Percentiles rank a stretch among this genome's conserved stretches.
Evolutionary conservation across 75 land plant genomes (phyloP).

Genomic region (Sequoiadendron giganteum): DNA sequence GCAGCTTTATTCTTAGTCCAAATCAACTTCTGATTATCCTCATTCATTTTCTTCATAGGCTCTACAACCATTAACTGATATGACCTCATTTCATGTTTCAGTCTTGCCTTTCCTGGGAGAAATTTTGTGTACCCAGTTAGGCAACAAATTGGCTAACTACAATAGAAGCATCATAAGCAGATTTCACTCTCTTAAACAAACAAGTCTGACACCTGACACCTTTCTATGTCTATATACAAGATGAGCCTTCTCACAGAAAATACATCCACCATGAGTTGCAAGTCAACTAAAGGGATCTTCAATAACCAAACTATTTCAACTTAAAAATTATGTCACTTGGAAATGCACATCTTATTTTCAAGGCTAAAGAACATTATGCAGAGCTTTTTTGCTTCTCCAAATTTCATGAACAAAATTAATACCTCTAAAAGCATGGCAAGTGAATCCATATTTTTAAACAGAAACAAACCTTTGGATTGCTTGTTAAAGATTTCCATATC

Average conservation of each 20-base stretch:
- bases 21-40: slow-evolving; percentile 20
- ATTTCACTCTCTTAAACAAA: not conserved
- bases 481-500: slow-evolving; percentile 38
- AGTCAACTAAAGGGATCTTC: not conserved
- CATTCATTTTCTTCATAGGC: slow-evolving; percentile 33
- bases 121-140: not conserved
- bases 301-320: not conserved
- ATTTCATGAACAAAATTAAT: not conserved
- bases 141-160: not conserved
- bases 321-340: not conserved
- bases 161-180: not conserved
- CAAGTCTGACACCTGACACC: not conserved
- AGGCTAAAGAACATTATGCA: not conserved
- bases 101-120: slow-evolving; percentile 22
- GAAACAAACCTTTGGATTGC: slow-evolving; percentile 31
- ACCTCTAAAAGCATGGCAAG: not conserved
- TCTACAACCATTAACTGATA: slow-evolving; percentile 30
- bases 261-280: not conserved
- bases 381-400: not conserved
- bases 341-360: not conserved
- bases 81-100: slow-evolving; percentile 27
- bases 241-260: not conserved
- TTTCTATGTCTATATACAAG: not conserved
- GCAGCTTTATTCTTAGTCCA: slow-evolving; percentile 20
- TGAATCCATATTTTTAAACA: not conserved